Evolutionary conservation across 129 eudicot genomes (phyloP), one percentile per base, ranked within the genome.

Genomic region (Smallanthus sonchifolius): DNA sequence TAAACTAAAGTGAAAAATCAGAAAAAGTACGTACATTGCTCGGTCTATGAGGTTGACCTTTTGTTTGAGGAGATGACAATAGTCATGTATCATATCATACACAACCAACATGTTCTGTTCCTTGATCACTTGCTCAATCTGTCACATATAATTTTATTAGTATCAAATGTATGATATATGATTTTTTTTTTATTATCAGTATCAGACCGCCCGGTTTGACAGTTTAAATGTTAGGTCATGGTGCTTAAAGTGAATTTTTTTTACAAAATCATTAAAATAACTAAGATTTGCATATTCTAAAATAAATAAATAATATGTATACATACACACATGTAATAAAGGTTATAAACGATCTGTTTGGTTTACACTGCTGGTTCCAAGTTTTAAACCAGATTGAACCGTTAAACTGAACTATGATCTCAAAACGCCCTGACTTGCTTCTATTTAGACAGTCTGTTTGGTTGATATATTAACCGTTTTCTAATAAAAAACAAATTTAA

Each of bases 101-200:
- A 85, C 91, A 71, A 85, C 97, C 73, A 94, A 48, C 91, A 90
- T 83, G 74, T 86, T 88, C 79, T 86, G 91, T 77, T 94, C 97
- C 88, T 88, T 94, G 76, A 94, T 82, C 83, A 90, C 96, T 70
- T 88, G 97, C 65, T 94, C 98, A 77, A 88, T 91, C 81, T 81
- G 78, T 70, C 30, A 30, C 73, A 79, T 42, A 14, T 52, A 65
- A 16, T 35, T 44, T 35, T 62, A 36, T 57, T 32, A 14, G 39
- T 20, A 56, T 36, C 35, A 36, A 10, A 35, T 14, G 7, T 1
- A 32, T 15, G 3, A 24, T 24, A n/a, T n/a, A n/a, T n/a, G n/a
- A n/a, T n/a, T n/a, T n/a, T n/a, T n/a, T n/a, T n/a, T n/a, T n/a
- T n/a, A n/a, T n/a, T n/a, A n/a, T n/a, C n/a, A n/a, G n/a, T n/a